phyloP scores from a whole-genome alignment of 257 asterid genomes.

The Solanum chaucha region DNA sequence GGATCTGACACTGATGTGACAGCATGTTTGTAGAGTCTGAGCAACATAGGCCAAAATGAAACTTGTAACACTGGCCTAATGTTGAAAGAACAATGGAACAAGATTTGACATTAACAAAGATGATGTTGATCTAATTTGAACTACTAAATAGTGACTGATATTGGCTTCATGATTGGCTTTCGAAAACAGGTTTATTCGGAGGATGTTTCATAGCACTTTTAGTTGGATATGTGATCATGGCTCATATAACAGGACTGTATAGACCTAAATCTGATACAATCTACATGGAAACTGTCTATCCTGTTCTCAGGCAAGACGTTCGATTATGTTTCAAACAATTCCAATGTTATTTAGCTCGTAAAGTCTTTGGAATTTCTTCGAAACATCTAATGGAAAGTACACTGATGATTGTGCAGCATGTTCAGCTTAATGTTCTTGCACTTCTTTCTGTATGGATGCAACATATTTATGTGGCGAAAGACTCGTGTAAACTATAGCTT shows the following conservation, averaged over 20 bases:
- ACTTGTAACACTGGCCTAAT: neutral
- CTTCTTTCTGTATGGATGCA: slow-evolving; percentile 76
- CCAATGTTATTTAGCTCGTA: too few species aligned
- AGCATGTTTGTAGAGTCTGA: neutral
- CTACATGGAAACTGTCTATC: slow-evolving; percentile 92
- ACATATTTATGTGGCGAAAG: slow-evolving; percentile 88
- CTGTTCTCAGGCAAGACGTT: slow-evolving; percentile 70
- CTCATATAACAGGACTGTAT: slow-evolving; percentile 71
- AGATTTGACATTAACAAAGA: neutral
- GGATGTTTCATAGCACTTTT: slow-evolving; percentile 77
- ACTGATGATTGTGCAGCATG: slow-evolving; percentile 53
- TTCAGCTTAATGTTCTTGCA: slow-evolving; percentile 77
- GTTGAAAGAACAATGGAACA: too few species aligned
- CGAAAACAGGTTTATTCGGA: slow-evolving; percentile 53
- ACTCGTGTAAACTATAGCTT: slow-evolving; percentile 71
- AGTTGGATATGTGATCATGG: slow-evolving; percentile 72
- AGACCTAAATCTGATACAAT: slow-evolving; percentile 38
- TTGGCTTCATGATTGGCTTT: neutral
- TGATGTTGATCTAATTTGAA: neutral
- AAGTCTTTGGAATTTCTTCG: neutral
- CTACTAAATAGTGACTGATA: neutral
- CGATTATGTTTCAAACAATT: too few species aligned
- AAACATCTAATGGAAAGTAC: neutral
- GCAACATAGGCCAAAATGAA: neutral
- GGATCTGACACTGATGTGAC: neutral